Conservation (phyloP, 768 basidiomycete genomes). For the Tricholoma furcatifolium region DNA sequence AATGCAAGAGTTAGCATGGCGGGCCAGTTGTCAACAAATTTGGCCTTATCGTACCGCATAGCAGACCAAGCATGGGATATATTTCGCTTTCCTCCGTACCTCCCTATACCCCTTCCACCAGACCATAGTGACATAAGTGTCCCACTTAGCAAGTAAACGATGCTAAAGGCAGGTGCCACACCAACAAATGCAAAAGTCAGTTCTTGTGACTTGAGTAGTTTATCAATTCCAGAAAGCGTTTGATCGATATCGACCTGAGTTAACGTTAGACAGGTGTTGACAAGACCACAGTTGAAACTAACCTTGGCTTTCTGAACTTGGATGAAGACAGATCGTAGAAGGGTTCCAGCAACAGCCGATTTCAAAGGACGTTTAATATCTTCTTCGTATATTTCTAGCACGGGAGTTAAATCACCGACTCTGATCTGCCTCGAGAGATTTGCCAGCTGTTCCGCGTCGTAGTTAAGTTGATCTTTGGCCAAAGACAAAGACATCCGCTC, state of each 20-base stretch:
- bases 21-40: neutral
- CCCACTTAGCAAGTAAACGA: conserved; percentile 69
- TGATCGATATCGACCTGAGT: conserved; percentile 87
- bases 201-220: conserved; percentile 90
- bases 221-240: conserved; percentile 88
- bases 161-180: conserved; percentile 82
- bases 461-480: conserved; percentile 76
- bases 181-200: conserved; percentile 97
- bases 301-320: conserved; percentile 97
- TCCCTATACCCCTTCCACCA: conserved; percentile 45
- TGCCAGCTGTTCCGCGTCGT: conserved; percentile 61
- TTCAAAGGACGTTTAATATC: conserved; percentile 88
- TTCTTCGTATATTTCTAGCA: conserved; percentile 85
- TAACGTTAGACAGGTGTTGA: neutral
- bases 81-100: conserved; percentile 56
- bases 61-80: conserved; percentile 65
- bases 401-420: conserved; percentile 82
- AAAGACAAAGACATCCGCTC: conserved; percentile 91
- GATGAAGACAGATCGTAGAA: conserved; percentile 83
- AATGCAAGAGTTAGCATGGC: neutral
- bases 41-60: conserved; percentile 50
- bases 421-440: conserved; percentile 64
- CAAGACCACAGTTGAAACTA: neutral
- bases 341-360: conserved; percentile 75
- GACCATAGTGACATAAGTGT: conserved; percentile 51